Percentiles rank a stretch among this genome's conserved stretches.
These are phyloP conservation scores for Chrysochromulina parva DNA, from an alignment of 78 protist species.

Conservation along the genomic window DNA sequence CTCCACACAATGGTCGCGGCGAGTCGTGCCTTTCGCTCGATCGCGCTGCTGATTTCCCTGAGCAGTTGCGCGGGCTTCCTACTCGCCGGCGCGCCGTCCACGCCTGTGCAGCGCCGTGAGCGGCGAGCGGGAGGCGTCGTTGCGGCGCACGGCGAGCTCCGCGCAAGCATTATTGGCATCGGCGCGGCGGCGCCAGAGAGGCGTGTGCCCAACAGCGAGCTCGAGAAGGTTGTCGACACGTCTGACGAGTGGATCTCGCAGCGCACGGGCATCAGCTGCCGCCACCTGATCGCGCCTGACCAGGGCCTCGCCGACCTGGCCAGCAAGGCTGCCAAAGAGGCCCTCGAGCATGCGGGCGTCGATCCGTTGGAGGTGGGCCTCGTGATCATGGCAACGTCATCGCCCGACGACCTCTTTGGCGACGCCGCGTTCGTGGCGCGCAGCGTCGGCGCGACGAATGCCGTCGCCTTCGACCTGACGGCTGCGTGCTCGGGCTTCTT, in stretches of 20 bases:
- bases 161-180: background rate
- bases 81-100: too few relatives aligned
- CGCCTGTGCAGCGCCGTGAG: too few relatives aligned
- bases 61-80: too few relatives aligned
- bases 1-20: too few relatives aligned
- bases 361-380: background rate
- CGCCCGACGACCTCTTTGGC: constrained; percentile 44
- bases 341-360: constrained; percentile 19
- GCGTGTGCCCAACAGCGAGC: background rate
- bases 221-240: constrained; percentile 7
- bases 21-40: too few relatives aligned
- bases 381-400: constrained; percentile 20
- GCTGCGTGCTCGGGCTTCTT: constrained; percentile 49
- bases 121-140: too few relatives aligned
- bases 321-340: background rate
- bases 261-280: constrained; percentile 9
- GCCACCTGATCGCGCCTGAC: constrained; percentile 25
- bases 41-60: too few relatives aligned
- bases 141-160: background rate
- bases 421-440: constrained; percentile 30
- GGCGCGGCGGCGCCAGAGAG: background rate
- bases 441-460: background rate
- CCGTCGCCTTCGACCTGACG: constrained; percentile 46
- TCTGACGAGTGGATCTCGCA: constrained; percentile 37
- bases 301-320: background rate